Conservation (phyloP, 2,329 filamentous ascomycete genomes). For the Metarhizium album region DNA sequence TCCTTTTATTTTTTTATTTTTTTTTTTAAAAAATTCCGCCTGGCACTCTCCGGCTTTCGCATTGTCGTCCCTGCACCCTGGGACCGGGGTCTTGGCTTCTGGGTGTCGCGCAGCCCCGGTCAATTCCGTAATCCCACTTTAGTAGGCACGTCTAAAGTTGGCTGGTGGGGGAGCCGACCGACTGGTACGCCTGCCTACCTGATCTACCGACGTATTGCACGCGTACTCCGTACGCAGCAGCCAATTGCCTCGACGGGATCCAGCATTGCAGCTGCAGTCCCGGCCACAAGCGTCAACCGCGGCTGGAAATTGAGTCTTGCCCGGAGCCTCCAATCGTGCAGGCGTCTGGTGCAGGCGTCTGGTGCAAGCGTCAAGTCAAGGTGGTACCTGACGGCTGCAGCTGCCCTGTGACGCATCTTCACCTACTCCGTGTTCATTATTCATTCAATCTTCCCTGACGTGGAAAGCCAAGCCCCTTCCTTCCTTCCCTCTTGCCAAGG, state of each 20-base stretch:
- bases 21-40: conserved; percentile 9
- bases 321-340: not conserved
- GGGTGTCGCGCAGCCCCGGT: conserved; percentile 1
- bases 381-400: not conserved
- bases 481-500: conserved; percentile 7
- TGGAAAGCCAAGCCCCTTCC: conserved; percentile 2
- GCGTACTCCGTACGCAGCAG: not conserved
- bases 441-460: not conserved
- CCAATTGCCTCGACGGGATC: not conserved
- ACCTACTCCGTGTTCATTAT: too few species aligned
- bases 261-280: not conserved
- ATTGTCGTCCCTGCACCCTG: conserved; percentile 5
- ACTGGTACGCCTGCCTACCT: conserved; percentile 2
- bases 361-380: too few species aligned
- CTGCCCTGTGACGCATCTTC: not conserved
- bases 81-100: not conserved
- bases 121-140: not conserved
- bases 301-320: not conserved
- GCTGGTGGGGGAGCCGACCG: conserved; percentile 1
- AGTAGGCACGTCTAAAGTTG: not conserved
- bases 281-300: not conserved
- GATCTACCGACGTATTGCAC: conserved; percentile 1
- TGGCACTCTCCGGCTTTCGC: conserved; percentile 6
- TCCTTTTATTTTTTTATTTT: conserved; percentile 2
- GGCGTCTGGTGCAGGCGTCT: too few species aligned